phyloP scores from a whole-genome alignment of 2,329 filamentous ascomycete species.

The Lasiodiplodia gonubiensis region DNA sequence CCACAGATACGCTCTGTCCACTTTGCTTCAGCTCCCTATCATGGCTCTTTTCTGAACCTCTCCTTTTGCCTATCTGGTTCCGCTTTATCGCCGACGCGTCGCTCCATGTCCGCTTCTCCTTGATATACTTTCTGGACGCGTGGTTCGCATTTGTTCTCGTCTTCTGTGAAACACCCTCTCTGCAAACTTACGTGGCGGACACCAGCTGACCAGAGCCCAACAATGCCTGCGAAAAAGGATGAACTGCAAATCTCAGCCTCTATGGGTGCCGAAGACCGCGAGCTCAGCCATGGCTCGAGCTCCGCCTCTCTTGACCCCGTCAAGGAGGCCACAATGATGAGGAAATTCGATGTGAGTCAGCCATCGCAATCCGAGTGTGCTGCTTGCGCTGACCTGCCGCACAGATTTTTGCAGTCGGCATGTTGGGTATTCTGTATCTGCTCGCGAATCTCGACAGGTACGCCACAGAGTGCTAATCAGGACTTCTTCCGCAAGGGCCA shows the following conservation, averaged over 20 bases:
- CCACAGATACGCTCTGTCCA: slow-evolving; percentile 20
- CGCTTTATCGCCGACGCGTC: not conserved
- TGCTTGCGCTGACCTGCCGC: not conserved
- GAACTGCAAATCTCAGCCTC: slow-evolving; percentile 13
- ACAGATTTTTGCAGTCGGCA: slow-evolving; percentile 25
- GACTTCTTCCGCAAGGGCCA: not conserved
- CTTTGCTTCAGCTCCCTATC: slow-evolving; percentile 8
- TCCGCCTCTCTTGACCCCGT: slow-evolving; percentile 16
- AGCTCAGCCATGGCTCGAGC: slow-evolving; percentile 19
- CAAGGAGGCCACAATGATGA: slow-evolving; percentile 27
- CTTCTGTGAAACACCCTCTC: slow-evolving; percentile 17
- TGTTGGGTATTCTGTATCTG: slow-evolving; percentile 28
- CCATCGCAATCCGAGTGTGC: not conserved
- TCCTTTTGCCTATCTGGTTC: not conserved
- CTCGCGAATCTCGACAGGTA: slow-evolving; percentile 29
- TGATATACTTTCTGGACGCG: slow-evolving; percentile 5
- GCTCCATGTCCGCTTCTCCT: not conserved
- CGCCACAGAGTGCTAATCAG: slow-evolving; percentile 11
- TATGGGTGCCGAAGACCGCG: slow-evolving; percentile 9
- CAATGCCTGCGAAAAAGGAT: slow-evolving; percentile 20
- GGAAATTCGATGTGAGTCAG: slow-evolving; percentile 21
- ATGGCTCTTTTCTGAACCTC: not conserved
- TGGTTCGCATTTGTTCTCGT: not conserved
- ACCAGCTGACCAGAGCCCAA: slow-evolving; percentile 16
- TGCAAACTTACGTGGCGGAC: not conserved